A percentile compares a stretch with the other conserved stretches of the same genome.
Evolutionary conservation across 306 rosid species (phyloP).

Genomic region (Trifolium repens): DNA sequence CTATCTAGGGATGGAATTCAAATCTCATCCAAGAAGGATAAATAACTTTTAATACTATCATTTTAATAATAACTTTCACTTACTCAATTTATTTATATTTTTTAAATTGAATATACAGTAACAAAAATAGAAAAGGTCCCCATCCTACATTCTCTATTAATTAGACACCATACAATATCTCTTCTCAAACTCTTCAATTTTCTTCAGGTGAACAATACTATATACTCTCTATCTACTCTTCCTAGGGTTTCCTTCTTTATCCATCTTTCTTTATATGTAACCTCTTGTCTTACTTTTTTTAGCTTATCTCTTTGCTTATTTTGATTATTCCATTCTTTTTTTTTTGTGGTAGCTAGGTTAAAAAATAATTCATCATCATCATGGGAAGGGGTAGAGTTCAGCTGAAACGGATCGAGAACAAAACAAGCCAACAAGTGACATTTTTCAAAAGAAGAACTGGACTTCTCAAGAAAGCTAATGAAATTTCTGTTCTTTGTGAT

Average conservation of each 20-base stretch:
- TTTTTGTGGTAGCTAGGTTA: neutral
- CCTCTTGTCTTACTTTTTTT: neutral
- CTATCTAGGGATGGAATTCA: no score
- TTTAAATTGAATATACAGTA: neutral
- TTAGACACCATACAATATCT: conserved; percentile 18
- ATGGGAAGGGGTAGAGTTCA: conserved; percentile 92
- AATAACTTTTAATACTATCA: no score
- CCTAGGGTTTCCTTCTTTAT: conserved; percentile 52
- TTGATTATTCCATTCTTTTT: neutral
- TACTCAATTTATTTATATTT: no score
- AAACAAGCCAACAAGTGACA: conserved; percentile 79
- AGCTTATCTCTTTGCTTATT: neutral
- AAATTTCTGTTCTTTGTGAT: conserved; percentile 88
- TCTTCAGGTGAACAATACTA: conserved; percentile 13
- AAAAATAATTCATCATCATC: neutral
- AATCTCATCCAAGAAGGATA: no score
- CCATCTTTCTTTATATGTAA: conserved; percentile 34
- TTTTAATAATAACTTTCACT: no score
- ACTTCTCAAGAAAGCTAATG: conserved; percentile 81
- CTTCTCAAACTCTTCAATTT: neutral
- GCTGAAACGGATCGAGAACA: conserved; percentile 90
- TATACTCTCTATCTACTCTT: conserved; percentile 20
- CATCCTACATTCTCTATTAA: conserved; percentile 17
- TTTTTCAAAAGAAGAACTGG: conserved; percentile 75
- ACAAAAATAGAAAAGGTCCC: conserved; percentile 50